phyloP scores from a whole-genome alignment of 208 protist species.

The Trypanosoma platydactyli region DNA sequence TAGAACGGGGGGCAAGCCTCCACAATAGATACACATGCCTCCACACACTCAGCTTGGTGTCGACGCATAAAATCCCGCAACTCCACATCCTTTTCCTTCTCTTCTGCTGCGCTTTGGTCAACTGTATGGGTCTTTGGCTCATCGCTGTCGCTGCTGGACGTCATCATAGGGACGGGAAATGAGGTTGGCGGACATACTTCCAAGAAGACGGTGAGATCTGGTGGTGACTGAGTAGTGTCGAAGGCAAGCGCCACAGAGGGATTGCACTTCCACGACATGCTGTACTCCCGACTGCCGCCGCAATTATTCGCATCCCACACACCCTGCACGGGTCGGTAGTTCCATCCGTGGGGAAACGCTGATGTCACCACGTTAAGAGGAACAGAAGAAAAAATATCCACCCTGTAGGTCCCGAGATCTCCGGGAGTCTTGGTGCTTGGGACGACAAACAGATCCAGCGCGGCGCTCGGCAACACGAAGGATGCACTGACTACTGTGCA shows the following conservation, averaged over 20 bases:
- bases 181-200: slow-evolving; percentile 15
- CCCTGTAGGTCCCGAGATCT: slow-evolving; percentile 56
- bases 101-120: not conserved
- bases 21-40: slow-evolving; percentile 52
- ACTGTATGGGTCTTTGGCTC: not conserved
- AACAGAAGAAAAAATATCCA: slow-evolving; percentile 68
- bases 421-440: slow-evolving; percentile 52
- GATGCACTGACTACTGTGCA: slow-evolving; percentile 40
- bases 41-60: slow-evolving; percentile 35
- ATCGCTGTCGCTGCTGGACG: not conserved
- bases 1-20: slow-evolving; percentile 42
- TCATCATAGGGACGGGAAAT: no score
- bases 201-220: slow-evolving; percentile 47
- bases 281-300: slow-evolving; percentile 63
- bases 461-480: slow-evolving; percentile 36
- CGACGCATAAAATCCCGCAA: slow-evolving; percentile 43
- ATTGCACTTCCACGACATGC: slow-evolving; percentile 84
- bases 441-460: slow-evolving; percentile 68
- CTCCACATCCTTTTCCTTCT: slow-evolving; percentile 36
- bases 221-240: slow-evolving; percentile 17
- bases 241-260: slow-evolving; percentile 49
- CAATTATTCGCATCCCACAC: slow-evolving; percentile 71
- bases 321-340: slow-evolving; percentile 54
- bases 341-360: slow-evolving; percentile 70
- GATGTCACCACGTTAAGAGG: slow-evolving; percentile 43